Conservation (phyloP, 1,284 basidiomycete species). For the Pseudozyma tsukubaensis region DNA sequence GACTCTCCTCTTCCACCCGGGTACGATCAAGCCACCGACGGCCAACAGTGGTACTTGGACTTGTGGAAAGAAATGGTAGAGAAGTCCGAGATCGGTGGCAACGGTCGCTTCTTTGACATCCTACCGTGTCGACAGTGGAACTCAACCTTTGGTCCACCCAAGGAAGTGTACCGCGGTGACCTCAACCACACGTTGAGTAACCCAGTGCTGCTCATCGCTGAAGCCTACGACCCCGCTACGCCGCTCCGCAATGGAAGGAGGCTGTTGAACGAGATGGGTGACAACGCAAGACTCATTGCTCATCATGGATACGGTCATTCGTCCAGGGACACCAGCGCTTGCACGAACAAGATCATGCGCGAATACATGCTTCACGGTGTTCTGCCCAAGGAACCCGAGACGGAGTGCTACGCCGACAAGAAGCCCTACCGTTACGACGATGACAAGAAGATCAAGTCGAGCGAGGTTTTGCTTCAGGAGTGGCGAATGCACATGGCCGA, state of each 20-base stretch:
- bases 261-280: slow-evolving; percentile 34
- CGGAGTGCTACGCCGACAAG: slow-evolving; percentile 29
- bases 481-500: slow-evolving; percentile 5
- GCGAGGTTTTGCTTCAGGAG: slow-evolving; percentile 6
- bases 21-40: slow-evolving; percentile 19
- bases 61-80: slow-evolving; percentile 30
- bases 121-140: slow-evolving; percentile 49
- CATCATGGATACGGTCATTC: slow-evolving; percentile 45
- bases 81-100: slow-evolving; percentile 40
- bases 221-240: slow-evolving; percentile 49
- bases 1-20: slow-evolving; percentile 14
- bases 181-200: slow-evolving; percentile 26
- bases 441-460: neutral
- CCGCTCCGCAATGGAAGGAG: slow-evolving; percentile 35
- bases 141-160: slow-evolving; percentile 19
- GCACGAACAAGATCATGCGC: slow-evolving; percentile 26
- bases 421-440: slow-evolving; percentile 27
- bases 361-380: slow-evolving; percentile 30
- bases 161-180: slow-evolving; percentile 38
- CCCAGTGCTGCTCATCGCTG: slow-evolving; percentile 36
- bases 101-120: slow-evolving; percentile 39
- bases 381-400: slow-evolving; percentile 20
- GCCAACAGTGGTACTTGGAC: slow-evolving; percentile 32
- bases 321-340: slow-evolving; percentile 35
- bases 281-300: slow-evolving; percentile 34